These are phyloP conservation scores for Epithele typhae DNA, from an alignment of 768 basidiomycete genomes.

Conservation along the genomic window DNA sequence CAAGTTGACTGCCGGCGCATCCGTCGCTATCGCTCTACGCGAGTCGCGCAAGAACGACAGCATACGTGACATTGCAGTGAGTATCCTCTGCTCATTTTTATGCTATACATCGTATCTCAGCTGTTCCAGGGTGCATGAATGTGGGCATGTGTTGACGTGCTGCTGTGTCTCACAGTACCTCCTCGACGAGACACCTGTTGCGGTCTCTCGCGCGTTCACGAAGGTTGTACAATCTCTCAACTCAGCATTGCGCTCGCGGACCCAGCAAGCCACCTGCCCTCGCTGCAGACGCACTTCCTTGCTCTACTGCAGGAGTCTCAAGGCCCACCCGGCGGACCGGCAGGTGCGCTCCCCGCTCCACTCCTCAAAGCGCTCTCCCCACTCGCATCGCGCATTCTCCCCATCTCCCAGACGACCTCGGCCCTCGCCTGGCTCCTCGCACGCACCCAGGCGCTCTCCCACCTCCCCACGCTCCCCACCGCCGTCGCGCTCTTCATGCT, in stretches of 20 bases:
- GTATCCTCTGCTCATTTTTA: constrained; percentile 12
- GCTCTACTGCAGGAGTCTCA: constrained; percentile 12
- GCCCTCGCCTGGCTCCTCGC: constrained; percentile 20
- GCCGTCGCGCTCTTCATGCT: constrained; percentile 71
- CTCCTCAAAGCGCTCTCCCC: constrained; percentile 17
- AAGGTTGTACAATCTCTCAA: constrained; percentile 49
- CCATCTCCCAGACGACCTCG: constrained; percentile 17
- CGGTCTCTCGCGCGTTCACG: constrained; percentile 53
- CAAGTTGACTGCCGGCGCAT: constrained; percentile 63
- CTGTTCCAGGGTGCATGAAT: constrained; percentile 12
- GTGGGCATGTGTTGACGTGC: constrained; percentile 19
- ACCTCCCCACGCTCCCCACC: constrained; percentile 40
- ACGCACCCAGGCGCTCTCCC: constrained; percentile 28
- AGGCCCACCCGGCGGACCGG: background rate
- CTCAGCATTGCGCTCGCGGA: constrained; percentile 52
- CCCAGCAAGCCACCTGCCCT: constrained; percentile 54
- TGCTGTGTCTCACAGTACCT: constrained; percentile 32
- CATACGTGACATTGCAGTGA: constrained; percentile 62
- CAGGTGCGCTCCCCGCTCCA: constrained; percentile 12
- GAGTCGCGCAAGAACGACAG: constrained; percentile 66
- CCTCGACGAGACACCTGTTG: constrained; percentile 46
- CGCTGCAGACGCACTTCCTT: constrained; percentile 49
- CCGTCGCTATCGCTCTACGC: constrained; percentile 65
- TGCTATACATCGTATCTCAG: constrained; percentile 7
- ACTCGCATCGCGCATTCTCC: constrained; percentile 14